These are phyloP conservation scores for Termitomyces sp. DNA, from an alignment of 768 basidiomycete genomes.

Conservation along the genomic window DNA sequence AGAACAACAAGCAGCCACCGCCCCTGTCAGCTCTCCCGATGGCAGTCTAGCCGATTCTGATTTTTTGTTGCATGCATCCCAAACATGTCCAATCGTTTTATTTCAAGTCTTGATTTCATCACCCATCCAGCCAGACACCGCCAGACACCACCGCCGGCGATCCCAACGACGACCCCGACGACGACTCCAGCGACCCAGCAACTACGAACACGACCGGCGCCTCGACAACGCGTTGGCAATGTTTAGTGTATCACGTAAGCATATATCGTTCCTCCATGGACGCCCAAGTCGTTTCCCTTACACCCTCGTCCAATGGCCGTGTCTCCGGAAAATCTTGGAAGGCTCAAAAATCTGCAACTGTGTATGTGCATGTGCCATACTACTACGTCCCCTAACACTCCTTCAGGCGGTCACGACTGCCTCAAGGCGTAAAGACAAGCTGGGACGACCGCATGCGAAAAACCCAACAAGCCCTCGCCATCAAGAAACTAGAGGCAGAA, in stretches of 20 bases:
- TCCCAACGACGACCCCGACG: not conserved
- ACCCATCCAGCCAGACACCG: not conserved
- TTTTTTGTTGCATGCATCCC: slow-evolving; percentile 8
- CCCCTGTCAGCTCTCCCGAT: slow-evolving; percentile 5
- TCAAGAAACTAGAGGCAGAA: slow-evolving; percentile 71
- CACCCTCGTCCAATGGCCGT: slow-evolving; percentile 62
- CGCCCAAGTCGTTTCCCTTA: slow-evolving; percentile 30
- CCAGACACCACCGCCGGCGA: not conserved
- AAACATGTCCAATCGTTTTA: slow-evolving; percentile 2
- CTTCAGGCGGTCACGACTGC: slow-evolving; percentile 64
- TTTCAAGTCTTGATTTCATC: slow-evolving; percentile 2
- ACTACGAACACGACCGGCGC: not conserved
- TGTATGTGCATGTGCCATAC: slow-evolving; percentile 37
- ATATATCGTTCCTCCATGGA: slow-evolving; percentile 1
- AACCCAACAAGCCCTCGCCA: slow-evolving; percentile 59
- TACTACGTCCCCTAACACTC: slow-evolving; percentile 9
- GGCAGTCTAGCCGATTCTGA: slow-evolving; percentile 6
- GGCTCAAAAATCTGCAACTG: slow-evolving; percentile 41
- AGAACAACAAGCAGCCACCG: not conserved
- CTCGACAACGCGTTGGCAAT: not conserved
- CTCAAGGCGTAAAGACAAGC: slow-evolving; percentile 56
- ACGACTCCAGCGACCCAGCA: not conserved
- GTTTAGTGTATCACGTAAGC: slow-evolving; percentile 1
- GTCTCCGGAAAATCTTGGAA: slow-evolving; percentile 74
- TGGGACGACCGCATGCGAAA: slow-evolving; percentile 72